Evolutionary conservation across 2,329 filamentous ascomycete species (phyloP).

Genomic region (Emericellopsis atlantica): DNA sequence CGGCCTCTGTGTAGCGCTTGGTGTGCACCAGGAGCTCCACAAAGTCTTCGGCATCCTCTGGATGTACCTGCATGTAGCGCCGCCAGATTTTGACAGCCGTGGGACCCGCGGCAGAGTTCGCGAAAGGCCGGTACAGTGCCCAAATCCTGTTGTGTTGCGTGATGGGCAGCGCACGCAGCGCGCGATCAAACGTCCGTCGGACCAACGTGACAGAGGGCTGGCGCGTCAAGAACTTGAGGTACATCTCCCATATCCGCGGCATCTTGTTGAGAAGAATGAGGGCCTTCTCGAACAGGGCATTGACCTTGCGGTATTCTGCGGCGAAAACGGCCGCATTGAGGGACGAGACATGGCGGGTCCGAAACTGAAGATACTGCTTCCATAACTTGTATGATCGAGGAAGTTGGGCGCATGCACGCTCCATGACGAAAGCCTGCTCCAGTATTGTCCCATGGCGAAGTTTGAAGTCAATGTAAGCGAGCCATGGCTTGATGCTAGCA

Average conservation of each 20-base stretch:
- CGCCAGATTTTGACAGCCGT: conserved; percentile 91
- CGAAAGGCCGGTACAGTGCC: conserved; percentile 83
- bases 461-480: conserved; percentile 89
- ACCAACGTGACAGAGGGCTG: conserved; percentile 87
- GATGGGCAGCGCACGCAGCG: conserved; percentile 79
- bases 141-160: conserved; percentile 95
- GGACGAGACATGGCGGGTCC: conserved; percentile 67
- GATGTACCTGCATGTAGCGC: conserved; percentile 93
- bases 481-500: conserved; percentile 83
- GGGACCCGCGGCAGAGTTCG: conserved; percentile 76
- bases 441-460: conserved; percentile 69
- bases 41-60: conserved; percentile 89
- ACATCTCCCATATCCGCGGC: conserved; percentile 98
- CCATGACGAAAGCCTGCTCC: conserved; percentile 79
- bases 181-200: conserved; percentile 80
- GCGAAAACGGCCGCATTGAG: conserved; percentile 73
- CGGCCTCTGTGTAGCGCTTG: conserved; percentile 79
- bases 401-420: conserved; percentile 79
- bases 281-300: conserved; percentile 84
- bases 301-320: conserved; percentile 83
- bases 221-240: conserved; percentile 76
- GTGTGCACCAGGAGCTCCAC: conserved; percentile 78
- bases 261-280: conserved; percentile 95
- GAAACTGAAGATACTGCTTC: conserved; percentile 91
- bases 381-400: conserved; percentile 96